Conservation (phyloP, 345 rosid species). For the Kandelia obovata region DNA sequence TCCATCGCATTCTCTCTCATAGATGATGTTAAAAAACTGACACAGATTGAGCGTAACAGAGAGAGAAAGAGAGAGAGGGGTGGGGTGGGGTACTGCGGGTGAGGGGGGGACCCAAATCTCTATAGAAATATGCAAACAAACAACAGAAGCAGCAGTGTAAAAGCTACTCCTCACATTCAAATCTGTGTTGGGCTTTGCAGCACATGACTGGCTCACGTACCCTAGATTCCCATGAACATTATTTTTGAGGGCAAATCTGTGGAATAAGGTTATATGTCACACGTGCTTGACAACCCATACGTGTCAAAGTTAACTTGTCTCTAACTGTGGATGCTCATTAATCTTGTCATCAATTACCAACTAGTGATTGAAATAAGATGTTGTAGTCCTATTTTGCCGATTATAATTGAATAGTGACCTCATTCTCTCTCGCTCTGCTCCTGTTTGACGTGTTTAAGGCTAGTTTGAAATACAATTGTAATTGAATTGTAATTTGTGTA, state of each 20-base stretch:
- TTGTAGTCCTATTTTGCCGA: too few relatives aligned
- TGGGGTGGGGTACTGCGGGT: background rate
- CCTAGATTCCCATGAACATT: constrained; percentile 16
- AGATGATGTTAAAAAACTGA: constrained; percentile 23
- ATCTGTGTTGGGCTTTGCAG: constrained; percentile 28
- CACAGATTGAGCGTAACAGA: constrained; percentile 21
- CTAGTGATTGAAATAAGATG: too few relatives aligned
- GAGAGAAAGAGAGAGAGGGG: constrained; percentile 6
- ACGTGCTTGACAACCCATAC: constrained; percentile 23
- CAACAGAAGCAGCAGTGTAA: constrained; percentile 32
- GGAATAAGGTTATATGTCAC: background rate
- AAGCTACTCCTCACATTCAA: constrained; percentile 35
- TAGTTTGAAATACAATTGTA: too few relatives aligned
- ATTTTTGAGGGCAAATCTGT: background rate
- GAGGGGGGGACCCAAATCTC: constrained; percentile 47
- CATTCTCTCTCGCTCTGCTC: too few relatives aligned
- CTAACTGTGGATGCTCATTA: background rate
- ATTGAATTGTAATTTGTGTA: too few relatives aligned
- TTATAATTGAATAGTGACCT: too few relatives aligned
- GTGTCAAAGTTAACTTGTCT: background rate
- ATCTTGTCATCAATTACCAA: background rate
- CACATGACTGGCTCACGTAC: constrained; percentile 10
- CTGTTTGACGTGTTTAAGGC: too few relatives aligned
- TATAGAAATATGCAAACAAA: constrained; percentile 37
- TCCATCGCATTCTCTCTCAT: constrained; percentile 11